Conservation (phyloP, 192 early-diverging fungal species). For the Umbelopsis sp. region DNA sequence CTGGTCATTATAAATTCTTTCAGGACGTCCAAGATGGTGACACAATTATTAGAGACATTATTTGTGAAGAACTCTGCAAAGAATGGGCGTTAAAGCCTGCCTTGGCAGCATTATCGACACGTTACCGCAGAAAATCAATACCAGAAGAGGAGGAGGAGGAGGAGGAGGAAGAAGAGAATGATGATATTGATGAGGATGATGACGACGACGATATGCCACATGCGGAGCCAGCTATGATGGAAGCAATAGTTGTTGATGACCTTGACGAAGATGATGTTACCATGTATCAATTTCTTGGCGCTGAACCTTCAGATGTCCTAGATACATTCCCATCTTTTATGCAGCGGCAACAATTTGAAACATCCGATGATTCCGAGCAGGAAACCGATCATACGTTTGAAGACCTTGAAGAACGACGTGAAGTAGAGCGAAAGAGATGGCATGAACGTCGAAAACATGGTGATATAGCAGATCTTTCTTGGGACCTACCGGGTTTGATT, state of each 20-base stretch:
- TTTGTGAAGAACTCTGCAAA: slow-evolving; percentile 59
- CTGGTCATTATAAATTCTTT: slow-evolving; percentile 48
- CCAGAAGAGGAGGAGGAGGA: not conserved
- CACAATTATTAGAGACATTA: slow-evolving; percentile 50
- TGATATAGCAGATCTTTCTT: slow-evolving; percentile 34
- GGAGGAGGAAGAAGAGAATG: not conserved
- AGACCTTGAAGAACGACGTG: slow-evolving; percentile 6
- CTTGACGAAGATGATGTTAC: slow-evolving; percentile 5
- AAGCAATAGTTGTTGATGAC: slow-evolving; percentile 2
- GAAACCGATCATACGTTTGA: slow-evolving; percentile 12
- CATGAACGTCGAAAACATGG: slow-evolving; percentile 17
- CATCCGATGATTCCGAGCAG: not conserved
- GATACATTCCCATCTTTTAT: not conserved
- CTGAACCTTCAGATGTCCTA: not conserved
- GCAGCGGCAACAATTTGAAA: slow-evolving; percentile 3
- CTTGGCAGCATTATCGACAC: slow-evolving; percentile 29
- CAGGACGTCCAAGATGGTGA: slow-evolving; percentile 36
- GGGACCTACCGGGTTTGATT: slow-evolving; percentile 28
- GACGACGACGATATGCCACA: not conserved
- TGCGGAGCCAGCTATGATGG: slow-evolving; percentile 7
- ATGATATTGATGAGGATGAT: slow-evolving; percentile 7
- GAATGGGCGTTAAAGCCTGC: slow-evolving; percentile 53
- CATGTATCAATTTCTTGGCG: slow-evolving; percentile 12
- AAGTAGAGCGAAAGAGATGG: slow-evolving; percentile 12
- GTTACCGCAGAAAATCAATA: slow-evolving; percentile 17